Conservation (phyloP, 2,329 filamentous ascomycete species). For the Hypoxylon sp. region DNA sequence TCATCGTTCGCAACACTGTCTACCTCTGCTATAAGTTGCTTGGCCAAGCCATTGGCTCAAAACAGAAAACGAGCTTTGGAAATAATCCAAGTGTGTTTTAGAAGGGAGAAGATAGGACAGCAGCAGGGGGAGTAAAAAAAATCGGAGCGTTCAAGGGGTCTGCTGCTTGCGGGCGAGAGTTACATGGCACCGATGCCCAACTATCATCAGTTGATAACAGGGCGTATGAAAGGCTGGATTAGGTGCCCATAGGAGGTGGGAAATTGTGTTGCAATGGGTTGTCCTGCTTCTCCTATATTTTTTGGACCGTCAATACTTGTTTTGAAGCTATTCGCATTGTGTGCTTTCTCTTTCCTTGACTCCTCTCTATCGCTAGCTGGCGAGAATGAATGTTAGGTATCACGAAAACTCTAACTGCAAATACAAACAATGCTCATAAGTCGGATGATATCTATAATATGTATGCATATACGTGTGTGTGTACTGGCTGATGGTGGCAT, state of each 20-base stretch:
- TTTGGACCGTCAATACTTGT: conserved; percentile 41
- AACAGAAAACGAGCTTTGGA: conserved; percentile 42
- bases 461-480: conserved; percentile 5
- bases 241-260: conserved; percentile 23
- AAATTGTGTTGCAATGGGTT: conserved; percentile 42
- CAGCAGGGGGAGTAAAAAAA: conserved; percentile 39
- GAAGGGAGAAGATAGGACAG: conserved; percentile 33
- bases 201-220: conserved; percentile 29
- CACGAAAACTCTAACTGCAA: conserved; percentile 46
- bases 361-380: conserved; percentile 40
- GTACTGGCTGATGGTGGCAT: conserved; percentile 3
- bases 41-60: conserved; percentile 32
- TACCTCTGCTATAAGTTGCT: conserved; percentile 39
- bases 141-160: conserved; percentile 30
- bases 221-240: conserved; percentile 35
- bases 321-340: conserved; percentile 48
- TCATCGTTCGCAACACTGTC: conserved; percentile 41
- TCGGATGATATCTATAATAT: neutral
- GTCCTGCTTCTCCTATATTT: conserved; percentile 45
- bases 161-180: conserved; percentile 34
- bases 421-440: conserved; percentile 47
- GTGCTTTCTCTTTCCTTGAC: conserved; percentile 39
- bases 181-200: conserved; percentile 29
- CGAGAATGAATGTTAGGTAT: conserved; percentile 44
- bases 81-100: conserved; percentile 39